phyloP scores from a whole-genome alignment of 192 early-diverging fungal genomes.

The Coemansia sp. region DNA sequence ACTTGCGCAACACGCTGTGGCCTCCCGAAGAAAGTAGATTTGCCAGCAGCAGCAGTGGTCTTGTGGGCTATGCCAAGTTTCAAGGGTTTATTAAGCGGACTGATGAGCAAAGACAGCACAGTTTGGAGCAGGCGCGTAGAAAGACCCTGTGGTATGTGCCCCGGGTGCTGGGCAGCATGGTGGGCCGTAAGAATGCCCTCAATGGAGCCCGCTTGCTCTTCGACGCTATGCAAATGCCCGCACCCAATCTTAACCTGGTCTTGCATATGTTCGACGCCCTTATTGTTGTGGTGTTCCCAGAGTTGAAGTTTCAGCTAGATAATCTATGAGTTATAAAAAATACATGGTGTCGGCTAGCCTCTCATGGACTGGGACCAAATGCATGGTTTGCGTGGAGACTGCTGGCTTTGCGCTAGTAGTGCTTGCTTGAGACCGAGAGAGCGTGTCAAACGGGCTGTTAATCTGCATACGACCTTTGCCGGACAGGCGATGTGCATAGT shows the following conservation, averaged over 20 bases:
- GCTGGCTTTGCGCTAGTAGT: background rate
- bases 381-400: background rate
- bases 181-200: slow-evolving; percentile 78
- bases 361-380: slow-evolving; percentile 30
- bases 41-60: too few species aligned
- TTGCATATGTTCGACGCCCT: slow-evolving; percentile 76
- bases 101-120: slow-evolving; percentile 45
- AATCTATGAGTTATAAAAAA: slow-evolving; percentile 19
- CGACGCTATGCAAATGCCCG: slow-evolving; percentile 68
- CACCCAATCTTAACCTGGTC: slow-evolving; percentile 78
- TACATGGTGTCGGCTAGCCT: slow-evolving; percentile 32
- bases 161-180: slow-evolving; percentile 70
- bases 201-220: slow-evolving; percentile 69
- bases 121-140: slow-evolving; percentile 48
- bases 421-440: background rate
- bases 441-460: slow-evolving; percentile 12
- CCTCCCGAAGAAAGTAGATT: slow-evolving; percentile 2
- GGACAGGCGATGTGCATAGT: slow-evolving; percentile 42
- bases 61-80: slow-evolving; percentile 4
- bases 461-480: slow-evolving; percentile 31
- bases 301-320: slow-evolving; percentile 45
- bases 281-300: slow-evolving; percentile 67
- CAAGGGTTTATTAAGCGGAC: slow-evolving; percentile 12
- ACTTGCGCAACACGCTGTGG: slow-evolving; percentile 48
- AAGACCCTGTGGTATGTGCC: slow-evolving; percentile 64